Base-by-base conservation (phyloP, 805 yeast species). In the Saccharomycopsis fibuligera region DNA sequence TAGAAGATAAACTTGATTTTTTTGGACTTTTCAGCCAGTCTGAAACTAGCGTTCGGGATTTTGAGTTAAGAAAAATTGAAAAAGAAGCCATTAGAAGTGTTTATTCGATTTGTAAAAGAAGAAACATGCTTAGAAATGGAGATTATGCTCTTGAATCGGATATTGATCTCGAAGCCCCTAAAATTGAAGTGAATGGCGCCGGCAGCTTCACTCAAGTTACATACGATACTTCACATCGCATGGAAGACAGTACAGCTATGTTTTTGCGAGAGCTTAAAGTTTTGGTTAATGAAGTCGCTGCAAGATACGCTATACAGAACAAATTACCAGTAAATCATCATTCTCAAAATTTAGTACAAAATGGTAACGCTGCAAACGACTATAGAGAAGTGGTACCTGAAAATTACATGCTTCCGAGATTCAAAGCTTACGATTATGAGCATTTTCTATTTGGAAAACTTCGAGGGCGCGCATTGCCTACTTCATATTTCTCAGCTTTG, bases 391-490 rank as follows among this genome's bases (percentile, higher is more conserved):
- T 61, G 9, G 49, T 57, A 29, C 52, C 62, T 22, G 51, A 54
- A 16, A 49, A 48, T 5, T 49, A 56, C 21, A 40, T 64, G 19
- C 30, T 41, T 5, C 53, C 54, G 6, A 55, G 62, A 21, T 70
- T 58, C 50, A 59, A 62, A 39, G 70, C 74, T 4, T 56, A 42
- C 12, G 55, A 67, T 0, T 72, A 65, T 54, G 60, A 58, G 42
- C 73, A 72, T 48, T 63, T 73, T 0, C 55, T 68, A 2, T 49
- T 68, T 22, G 61, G 72, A 1, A 60, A 70, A 46, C 71, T 69
- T 51, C 23, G 60, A 3, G 74, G 75, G 1, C 56, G 58, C 46
- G 65, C 69, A 2, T 63, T 73, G 0, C 48, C 60, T 16, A 58
- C 64, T 4, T 73, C 72, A 0, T 59, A 54, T 37, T 40, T 69